These are phyloP conservation scores for Peniophora sp. DNA, from an alignment of 1,284 basidiomycete species.

Conservation along the genomic window DNA sequence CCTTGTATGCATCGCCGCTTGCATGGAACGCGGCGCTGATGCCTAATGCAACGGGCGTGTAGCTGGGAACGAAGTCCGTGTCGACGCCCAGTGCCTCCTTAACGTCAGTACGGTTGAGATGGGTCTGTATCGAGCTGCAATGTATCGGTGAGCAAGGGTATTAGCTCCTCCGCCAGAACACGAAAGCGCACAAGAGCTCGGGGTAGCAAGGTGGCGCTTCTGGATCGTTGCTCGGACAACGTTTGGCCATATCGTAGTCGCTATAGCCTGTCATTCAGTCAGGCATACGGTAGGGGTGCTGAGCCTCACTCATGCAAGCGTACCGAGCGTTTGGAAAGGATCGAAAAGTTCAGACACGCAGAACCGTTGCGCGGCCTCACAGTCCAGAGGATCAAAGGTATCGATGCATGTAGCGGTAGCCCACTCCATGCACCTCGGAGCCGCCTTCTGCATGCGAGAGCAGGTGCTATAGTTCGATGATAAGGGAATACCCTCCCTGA, in stretches of 20 bases:
- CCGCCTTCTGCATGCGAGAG: not conserved
- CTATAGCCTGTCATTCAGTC: not conserved
- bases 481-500: not conserved
- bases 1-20: conserved; percentile 32
- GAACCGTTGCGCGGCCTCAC: conserved; percentile 15
- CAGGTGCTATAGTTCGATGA: not conserved
- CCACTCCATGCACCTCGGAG: conserved; percentile 41
- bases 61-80: conserved; percentile 34
- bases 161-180: not conserved
- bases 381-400: conserved; percentile 15
- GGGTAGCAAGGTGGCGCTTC: not conserved
- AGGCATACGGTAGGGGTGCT: not conserved
- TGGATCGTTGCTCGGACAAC: not conserved
- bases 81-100: conserved; percentile 57
- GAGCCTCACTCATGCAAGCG: not conserved
- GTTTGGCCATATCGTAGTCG: not conserved
- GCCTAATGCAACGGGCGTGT: conserved; percentile 33
- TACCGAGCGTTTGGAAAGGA: conserved; percentile 2
- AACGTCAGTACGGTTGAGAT: conserved; percentile 46
- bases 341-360: conserved; percentile 13
- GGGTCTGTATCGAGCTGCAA: conserved; percentile 37
- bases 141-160: not conserved
- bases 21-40: conserved; percentile 35
- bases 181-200: not conserved
- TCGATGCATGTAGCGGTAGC: conserved; percentile 18